phyloP scores from a whole-genome alignment of 2,329 filamentous ascomycete species.

The Drechslerella coelobrocha region DNA sequence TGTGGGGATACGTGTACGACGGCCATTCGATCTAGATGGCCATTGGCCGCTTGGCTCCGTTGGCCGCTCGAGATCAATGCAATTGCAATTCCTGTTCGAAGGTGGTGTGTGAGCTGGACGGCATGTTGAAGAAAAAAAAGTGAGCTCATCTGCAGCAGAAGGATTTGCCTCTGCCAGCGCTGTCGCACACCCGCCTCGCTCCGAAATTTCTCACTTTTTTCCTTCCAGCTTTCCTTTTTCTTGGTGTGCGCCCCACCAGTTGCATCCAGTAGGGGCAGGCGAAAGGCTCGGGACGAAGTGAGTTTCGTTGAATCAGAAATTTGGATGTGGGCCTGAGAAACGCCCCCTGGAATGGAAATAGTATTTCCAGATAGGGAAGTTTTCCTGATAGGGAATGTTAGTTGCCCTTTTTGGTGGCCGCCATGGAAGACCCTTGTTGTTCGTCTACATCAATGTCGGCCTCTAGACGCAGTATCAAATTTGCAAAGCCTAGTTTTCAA shows the following conservation, averaged over 20 bases:
- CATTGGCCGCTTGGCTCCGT: conserved; percentile 19
- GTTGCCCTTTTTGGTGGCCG: not conserved
- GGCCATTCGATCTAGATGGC: conserved; percentile 35
- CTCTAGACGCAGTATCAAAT: too few relatives aligned
- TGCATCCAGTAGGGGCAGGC: not conserved
- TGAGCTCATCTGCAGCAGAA: conserved; percentile 3
- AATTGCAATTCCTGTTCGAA: too few relatives aligned
- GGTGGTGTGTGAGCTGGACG: conserved; percentile 3
- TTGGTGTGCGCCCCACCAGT: not conserved
- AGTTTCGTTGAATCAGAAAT: not conserved
- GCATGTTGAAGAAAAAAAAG: not conserved
- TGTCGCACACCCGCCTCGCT: conserved; percentile 8
- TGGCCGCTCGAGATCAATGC: conserved; percentile 3
- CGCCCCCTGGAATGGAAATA: not conserved
- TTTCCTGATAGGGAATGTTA: not conserved
- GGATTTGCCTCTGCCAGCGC: not conserved
- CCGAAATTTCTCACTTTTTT: not conserved
- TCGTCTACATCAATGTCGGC: not conserved
- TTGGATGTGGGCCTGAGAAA: too few relatives aligned
- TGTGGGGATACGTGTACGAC: conserved; percentile 51
- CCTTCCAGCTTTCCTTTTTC: not conserved
- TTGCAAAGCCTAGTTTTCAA: too few relatives aligned
- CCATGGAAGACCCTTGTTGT: conserved; percentile 2
- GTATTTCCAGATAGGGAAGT: not conserved
- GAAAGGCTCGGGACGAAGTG: not conserved